Evolutionary conservation across 1,284 basidiomycete genomes (phyloP), one percentile per base, ranked within the genome.

Genomic region (Fomes fomentarius): DNA sequence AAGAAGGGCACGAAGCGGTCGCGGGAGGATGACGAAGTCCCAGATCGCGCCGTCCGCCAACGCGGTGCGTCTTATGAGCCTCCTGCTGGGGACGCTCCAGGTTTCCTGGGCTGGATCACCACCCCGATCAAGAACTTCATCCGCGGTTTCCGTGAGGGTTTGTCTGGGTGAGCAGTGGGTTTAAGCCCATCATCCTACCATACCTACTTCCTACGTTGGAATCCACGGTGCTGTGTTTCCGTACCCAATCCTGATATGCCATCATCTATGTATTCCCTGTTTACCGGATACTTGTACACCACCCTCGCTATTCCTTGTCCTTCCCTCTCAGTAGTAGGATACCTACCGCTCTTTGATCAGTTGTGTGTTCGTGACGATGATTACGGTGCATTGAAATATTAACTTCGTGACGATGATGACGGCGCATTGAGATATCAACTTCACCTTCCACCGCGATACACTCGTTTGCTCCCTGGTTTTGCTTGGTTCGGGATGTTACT

Each of bases 41-140:
- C 69, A 37, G 76, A 75, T 34, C 78, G 78, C 19, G 47, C 70
- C 22, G 80, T 77, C 50, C 83, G 84, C 14, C 71, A 76, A 17
- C 77, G 85, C 35, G 80, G 70, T 24, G 78, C 77, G 47, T 67
- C 66, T 0, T 81, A 81, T 64, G 65, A 69, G 42, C 71, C 76
- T 0, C 71, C 77, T 3, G 63, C 73, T 54, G 71, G 71, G 47
- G 78, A 81, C 24, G 64, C 73, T 10, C 77, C 80, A 9, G 72
- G 73, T 38, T 61, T 76, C 38, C 63, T 83, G 51, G 79, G 78
- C 38, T 85, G 82, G 85, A 74, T 88, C 58, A 68, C 82, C 61
- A 70, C 79, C 38, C 86, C 85, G 3, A 74, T 88, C 69, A 78
- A 79, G 66, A 80, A 79, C 17, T 87, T 88, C 67, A 72, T 84